Base-by-base conservation (phyloP, 306 rosid genomes). In the Erythrophleum fordii region DNA sequence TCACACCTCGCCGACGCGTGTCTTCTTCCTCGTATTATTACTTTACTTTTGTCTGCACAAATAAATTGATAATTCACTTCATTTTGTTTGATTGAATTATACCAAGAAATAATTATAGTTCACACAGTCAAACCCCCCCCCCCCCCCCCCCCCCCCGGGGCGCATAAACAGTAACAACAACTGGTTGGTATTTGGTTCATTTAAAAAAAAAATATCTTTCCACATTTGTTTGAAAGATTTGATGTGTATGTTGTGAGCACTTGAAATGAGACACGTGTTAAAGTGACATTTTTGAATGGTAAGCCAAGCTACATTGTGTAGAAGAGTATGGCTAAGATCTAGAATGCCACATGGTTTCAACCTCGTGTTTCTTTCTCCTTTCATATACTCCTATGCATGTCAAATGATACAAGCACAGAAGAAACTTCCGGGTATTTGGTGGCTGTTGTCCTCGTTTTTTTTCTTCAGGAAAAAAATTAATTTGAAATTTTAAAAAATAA, bases 1-100 rank as follows among this genome's bases (percentile, higher is more conserved):
- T 35, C 64, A 7, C 31, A 56, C 46, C 9, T 72, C 79, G 56
- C 82, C 87, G 53, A 64, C 82, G 71, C 62, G 46, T 11, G 11
- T 3, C 42, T 66, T 46, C n/a, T 26, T 58, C 34, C 18, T 37
- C 8, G 42, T 5, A 42, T 42, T 42, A 42, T 42, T 42, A 39
- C 6, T 39, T 39, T 42, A 9, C 13, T 42, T 42, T 42, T 10
- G 9, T 6, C 37, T 34, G 5, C 37, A 34, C 37, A 3, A 34
- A 34, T 34, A 2, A 5, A 34, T n/a, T 5, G 8, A 8, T 23
- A 58, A 23, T 25, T 58, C 35, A 25, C 18, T 56, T 56, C 16
- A 1, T 8, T 10, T 56, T 56, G 22, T 56, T 23, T 39, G 4
- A 7, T 39, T 39, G 1, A 39, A 2, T 44, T 8, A 10, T 8